These are phyloP conservation scores for Aspergillus avenaceus DNA, from an alignment of 495 filamentous ascomycete genomes.

Conservation along the genomic window DNA sequence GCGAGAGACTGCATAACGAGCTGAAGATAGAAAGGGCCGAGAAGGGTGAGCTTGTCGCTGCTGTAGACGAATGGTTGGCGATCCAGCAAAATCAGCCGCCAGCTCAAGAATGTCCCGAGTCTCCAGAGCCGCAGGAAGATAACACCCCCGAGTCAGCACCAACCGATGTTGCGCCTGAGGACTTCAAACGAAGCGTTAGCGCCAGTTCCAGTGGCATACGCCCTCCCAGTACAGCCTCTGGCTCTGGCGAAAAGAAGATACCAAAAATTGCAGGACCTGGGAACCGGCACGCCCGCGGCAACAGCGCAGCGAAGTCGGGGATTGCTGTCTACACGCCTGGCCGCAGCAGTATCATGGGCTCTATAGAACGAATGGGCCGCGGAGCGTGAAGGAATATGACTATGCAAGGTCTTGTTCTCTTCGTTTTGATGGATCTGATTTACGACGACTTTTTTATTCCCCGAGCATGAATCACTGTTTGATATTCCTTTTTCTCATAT, in stretches of 20 bases:
- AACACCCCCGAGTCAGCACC: conserved; percentile 8
- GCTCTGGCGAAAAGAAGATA: conserved; percentile 28
- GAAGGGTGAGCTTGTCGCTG: conserved; percentile 89
- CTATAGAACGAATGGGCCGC: conserved; percentile 66
- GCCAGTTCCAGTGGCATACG: conserved; percentile 31
- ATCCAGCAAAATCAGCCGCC: conserved; percentile 40
- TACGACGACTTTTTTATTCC: no score
- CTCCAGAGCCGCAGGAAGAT: conserved; percentile 7
- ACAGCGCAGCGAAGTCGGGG: conserved; percentile 37
- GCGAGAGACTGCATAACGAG: conserved; percentile 57
- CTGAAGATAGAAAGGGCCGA: conserved; percentile 76
- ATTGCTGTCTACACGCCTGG: conserved; percentile 43
- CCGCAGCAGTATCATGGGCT: conserved; percentile 63
- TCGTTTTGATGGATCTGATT: no score
- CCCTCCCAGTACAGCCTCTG: conserved; percentile 24
- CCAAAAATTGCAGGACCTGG: conserved; percentile 27
- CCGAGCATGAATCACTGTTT: no score
- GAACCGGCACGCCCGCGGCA: conserved; percentile 31
- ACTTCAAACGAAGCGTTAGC: conserved; percentile 22
- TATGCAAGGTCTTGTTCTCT: background rate
- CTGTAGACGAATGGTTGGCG: conserved; percentile 85
- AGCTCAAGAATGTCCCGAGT: conserved; percentile 5
- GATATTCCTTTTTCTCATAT: no score
- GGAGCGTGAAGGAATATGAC: conserved; percentile 7
- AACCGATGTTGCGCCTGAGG: conserved; percentile 18